Conservation (phyloP, 2,329 filamentous ascomycete species). For the Stemphylium lycopersici region DNA sequence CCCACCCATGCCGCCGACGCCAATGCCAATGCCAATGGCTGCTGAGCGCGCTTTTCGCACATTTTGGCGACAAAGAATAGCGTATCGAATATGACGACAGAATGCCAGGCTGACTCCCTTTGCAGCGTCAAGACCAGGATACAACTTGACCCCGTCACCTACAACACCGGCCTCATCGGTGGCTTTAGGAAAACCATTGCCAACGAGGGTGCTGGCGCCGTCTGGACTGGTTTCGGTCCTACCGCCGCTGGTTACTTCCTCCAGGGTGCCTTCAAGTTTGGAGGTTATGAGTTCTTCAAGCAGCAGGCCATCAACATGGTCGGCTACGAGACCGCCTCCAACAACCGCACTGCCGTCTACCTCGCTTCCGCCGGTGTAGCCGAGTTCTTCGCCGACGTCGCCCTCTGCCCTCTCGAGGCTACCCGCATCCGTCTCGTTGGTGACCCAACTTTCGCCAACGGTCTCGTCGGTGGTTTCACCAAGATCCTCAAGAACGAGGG, state of each 20-base stretch:
- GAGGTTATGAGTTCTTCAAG: slow-evolving; percentile 97
- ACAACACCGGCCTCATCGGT: slow-evolving; percentile 86
- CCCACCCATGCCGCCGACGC: neutral
- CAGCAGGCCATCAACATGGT: slow-evolving; percentile 82
- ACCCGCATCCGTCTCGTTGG: slow-evolving; percentile 94
- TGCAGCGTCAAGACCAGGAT: slow-evolving; percentile 91
- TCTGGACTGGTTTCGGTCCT: slow-evolving; percentile 84
- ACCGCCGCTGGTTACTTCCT: slow-evolving; percentile 92
- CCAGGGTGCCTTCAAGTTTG: slow-evolving; percentile 91
- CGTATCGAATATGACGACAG: slow-evolving; percentile 19
- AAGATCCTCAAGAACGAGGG: slow-evolving; percentile 87
- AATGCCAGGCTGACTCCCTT: slow-evolving; percentile 32
- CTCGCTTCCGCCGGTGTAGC: slow-evolving; percentile 67
- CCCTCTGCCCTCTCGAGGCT: slow-evolving; percentile 89
- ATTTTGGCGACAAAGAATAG: slow-evolving; percentile 17
- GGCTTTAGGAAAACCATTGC: slow-evolving; percentile 83
- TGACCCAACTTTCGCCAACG: slow-evolving; percentile 82
- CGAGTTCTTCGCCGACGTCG: slow-evolving; percentile 75
- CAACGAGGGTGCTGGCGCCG: slow-evolving; percentile 81
- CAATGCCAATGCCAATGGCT: slow-evolving; percentile 35
- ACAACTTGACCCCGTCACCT: slow-evolving; percentile 87
- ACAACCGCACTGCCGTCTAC: slow-evolving; percentile 84
- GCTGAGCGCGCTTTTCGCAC: slow-evolving; percentile 12
- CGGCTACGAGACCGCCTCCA: slow-evolving; percentile 69
- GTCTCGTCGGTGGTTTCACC: slow-evolving; percentile 77